Evolutionary conservation across 139 green algal species (phyloP).

Genomic region (Haematococcus sp.): DNA sequence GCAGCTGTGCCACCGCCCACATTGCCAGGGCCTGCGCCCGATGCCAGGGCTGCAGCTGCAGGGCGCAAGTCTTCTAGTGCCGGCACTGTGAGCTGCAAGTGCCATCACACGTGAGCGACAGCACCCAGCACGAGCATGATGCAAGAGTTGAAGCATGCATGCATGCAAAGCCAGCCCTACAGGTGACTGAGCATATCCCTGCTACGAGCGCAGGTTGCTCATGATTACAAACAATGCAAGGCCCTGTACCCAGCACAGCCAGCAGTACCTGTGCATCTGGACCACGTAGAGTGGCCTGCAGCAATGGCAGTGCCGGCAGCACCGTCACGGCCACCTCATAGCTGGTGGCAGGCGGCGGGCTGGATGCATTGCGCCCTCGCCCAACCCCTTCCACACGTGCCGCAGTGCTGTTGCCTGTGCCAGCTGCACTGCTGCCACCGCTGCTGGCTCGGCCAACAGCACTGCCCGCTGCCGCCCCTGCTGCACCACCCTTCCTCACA

Average conservation of each 20-base stretch:
- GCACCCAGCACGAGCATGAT: background rate
- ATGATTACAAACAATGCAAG: too few species aligned
- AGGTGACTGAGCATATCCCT: too few species aligned
- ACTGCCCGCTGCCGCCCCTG: background rate
- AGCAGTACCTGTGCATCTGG: too few species aligned
- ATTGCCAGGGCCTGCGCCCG: background rate
- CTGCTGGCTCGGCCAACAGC: background rate
- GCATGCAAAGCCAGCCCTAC: too few species aligned
- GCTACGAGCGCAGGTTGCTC: too few species aligned
- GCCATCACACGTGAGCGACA: background rate
- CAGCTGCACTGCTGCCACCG: too few species aligned
- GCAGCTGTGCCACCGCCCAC: too few species aligned
- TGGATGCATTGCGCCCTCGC: too few species aligned
- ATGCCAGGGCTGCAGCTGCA: background rate
- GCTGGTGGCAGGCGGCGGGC: too few species aligned
- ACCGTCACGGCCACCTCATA: constrained; percentile 19
- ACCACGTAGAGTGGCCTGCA: constrained; percentile 14
- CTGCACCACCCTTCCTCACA: background rate
- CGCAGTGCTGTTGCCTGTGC: background rate
- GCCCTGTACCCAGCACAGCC: too few species aligned
- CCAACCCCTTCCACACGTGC: background rate
- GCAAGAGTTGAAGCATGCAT: too few species aligned
- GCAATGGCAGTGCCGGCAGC: constrained; percentile 30
- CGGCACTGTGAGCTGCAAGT: background rate
- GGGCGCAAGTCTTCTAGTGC: background rate